These are phyloP conservation scores for Phaeophleospora eucalypticola DNA, from an alignment of 2,329 filamentous ascomycete species.

Conservation along the genomic window DNA sequence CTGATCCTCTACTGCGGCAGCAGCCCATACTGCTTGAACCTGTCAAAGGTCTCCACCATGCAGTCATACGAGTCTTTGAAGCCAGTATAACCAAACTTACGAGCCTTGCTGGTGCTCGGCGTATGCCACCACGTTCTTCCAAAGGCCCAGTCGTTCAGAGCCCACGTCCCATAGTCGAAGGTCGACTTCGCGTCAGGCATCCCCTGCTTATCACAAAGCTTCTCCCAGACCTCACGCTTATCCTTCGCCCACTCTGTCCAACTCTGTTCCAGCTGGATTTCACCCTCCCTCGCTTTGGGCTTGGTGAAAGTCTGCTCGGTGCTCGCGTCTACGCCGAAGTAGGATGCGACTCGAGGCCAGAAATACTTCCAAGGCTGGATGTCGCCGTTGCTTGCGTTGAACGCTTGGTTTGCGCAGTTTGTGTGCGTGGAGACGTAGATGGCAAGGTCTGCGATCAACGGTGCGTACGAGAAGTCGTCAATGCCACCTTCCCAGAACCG, in stretches of 20 bases:
- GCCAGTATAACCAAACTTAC: constrained; percentile 43
- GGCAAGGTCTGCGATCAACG: constrained; percentile 35
- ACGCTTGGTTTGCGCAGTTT: constrained; percentile 36
- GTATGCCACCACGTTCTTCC: constrained; percentile 42
- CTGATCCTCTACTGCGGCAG: neutral
- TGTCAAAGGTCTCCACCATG: constrained; percentile 35
- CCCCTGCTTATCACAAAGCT: constrained; percentile 33
- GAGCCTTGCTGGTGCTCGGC: constrained; percentile 45
- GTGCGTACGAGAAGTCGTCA: constrained; percentile 34
- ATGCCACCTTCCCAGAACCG: constrained; percentile 33
- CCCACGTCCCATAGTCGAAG: constrained; percentile 46
- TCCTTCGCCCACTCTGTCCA: constrained; percentile 40
- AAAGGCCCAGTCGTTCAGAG: constrained; percentile 42
- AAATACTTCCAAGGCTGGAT: constrained; percentile 37
- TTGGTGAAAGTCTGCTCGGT: constrained; percentile 14
- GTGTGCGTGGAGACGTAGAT: constrained; percentile 35
- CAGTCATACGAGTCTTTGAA: constrained; percentile 38
- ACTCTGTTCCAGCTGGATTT: constrained; percentile 40
- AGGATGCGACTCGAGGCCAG: constrained; percentile 39
- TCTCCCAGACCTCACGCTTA: constrained; percentile 38
- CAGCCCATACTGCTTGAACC: constrained; percentile 29
- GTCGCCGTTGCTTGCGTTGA: constrained; percentile 42
- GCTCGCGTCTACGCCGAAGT: constrained; percentile 31
- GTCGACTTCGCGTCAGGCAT: constrained; percentile 34
- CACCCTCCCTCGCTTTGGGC: constrained; percentile 25